Conservation (phyloP, 2,329 filamentous ascomycete genomes). For the Sarocladium brachiariae region DNA sequence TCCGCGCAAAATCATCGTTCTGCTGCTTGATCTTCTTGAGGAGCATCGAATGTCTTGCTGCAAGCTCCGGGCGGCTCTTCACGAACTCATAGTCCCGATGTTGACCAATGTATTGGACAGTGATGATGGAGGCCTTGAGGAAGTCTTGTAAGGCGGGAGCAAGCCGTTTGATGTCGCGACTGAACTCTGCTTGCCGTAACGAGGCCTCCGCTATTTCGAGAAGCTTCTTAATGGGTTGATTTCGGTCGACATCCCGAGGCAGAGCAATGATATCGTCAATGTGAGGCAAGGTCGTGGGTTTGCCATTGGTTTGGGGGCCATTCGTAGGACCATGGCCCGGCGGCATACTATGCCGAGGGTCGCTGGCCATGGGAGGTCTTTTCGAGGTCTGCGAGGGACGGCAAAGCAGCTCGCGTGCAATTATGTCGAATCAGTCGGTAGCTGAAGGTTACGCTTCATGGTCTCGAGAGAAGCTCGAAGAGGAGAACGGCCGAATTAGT, state of each 20-base stretch:
- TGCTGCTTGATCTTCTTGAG: conserved; percentile 43
- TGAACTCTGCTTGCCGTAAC: conserved; percentile 53
- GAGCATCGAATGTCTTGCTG: conserved; percentile 41
- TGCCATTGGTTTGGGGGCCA: conserved; percentile 12
- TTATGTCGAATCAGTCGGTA: background rate
- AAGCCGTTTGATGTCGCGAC: conserved; percentile 56
- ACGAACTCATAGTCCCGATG: conserved; percentile 69
- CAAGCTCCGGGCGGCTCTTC: conserved; percentile 41
- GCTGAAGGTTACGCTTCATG: background rate
- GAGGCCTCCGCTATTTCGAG: conserved; percentile 46
- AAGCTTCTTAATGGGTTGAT: conserved; percentile 46
- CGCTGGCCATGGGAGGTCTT: conserved; percentile 21
- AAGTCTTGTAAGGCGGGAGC: conserved; percentile 80
- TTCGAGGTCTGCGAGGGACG: background rate
- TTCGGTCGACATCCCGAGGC: conserved; percentile 37
- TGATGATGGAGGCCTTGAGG: conserved; percentile 72
- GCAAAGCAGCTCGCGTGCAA: background rate
- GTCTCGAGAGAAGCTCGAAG: background rate
- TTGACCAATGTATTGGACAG: conserved; percentile 66
- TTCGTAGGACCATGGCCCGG: conserved; percentile 16
- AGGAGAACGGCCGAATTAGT: too few species aligned
- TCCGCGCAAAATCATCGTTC: conserved; percentile 44
- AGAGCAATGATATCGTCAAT: conserved; percentile 46
- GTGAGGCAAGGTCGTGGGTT: conserved; percentile 37
- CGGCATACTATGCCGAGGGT: conserved; percentile 23